Base-by-base conservation (phyloP, 495 filamentous ascomycete species). In the Penicillium riverlandense region DNA sequence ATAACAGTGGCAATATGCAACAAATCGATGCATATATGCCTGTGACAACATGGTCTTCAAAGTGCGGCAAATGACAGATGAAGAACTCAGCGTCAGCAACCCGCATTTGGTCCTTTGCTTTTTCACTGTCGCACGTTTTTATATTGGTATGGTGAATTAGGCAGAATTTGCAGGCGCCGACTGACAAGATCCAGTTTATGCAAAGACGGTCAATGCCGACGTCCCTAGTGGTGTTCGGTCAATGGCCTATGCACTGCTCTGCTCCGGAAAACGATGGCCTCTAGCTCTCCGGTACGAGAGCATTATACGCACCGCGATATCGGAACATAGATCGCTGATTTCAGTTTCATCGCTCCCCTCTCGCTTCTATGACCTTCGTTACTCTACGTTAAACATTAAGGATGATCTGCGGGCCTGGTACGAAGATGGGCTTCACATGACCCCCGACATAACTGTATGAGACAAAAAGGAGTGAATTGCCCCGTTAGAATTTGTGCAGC, bases 71-170 rank as follows among this genome's bases (percentile, higher is more conserved):
- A 50, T 59, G 39, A 43, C 38, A 8, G 60, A 63, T 22, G 53
- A 46, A 15, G 42, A 63, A 22, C 49, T 63, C 11, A 48, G 52
- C 43, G 53, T 48, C n/a, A 57, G 57, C 39, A 59, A 48, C 41
- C 61, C 61, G 13, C 47, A 61, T 27, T 49, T 62, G 2, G 57
- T 65, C 6, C 52, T 54, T 11, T 53, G 44, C 40, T 52, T 65
- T 9, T 62, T 65, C 33, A 52, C 56, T 27, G 59, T 52, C 3
- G 49, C 61, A 22, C 42, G 61, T 12, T 65, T 62, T 40, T 61
- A 58, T 38, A 31, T 63, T 9, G 50, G 50, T 53, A 34, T 9
- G 22, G 38, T 11, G 10, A 31, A 27, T 14, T 12, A 38, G 11
- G 8, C 4, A 34, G n/a, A 34, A 34, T 7, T 34, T 12, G 32